phyloP scores from a whole-genome alignment of 2,329 filamentous ascomycete genomes.

The Zasmidium cellare region DNA sequence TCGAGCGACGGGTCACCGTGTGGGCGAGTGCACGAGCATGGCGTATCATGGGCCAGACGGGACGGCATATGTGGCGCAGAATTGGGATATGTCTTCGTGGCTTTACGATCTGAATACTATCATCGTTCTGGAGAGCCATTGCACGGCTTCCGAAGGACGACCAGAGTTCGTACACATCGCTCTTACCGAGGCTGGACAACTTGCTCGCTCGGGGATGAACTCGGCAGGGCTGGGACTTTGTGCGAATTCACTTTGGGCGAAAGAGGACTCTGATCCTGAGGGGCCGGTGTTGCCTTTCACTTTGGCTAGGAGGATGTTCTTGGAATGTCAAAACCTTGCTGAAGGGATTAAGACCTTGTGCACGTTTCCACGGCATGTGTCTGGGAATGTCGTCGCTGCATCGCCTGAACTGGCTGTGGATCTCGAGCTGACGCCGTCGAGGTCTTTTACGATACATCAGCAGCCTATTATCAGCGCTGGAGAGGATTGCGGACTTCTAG shows the following conservation, averaged over 20 bases:
- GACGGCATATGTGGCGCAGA: background rate
- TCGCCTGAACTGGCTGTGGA: background rate
- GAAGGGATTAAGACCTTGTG: background rate
- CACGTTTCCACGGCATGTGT: background rate
- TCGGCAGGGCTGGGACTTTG: background rate
- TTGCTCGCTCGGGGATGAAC: background rate
- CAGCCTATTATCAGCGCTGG: background rate
- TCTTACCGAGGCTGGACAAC: background rate
- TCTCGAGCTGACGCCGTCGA: background rate
- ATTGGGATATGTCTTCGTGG: background rate
- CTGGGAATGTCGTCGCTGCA: background rate
- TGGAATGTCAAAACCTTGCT: background rate
- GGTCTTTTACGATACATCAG: background rate
- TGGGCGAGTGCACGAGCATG: background rate
- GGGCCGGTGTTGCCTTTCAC: background rate
- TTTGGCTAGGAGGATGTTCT: background rate
- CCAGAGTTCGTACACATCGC: background rate
- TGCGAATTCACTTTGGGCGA: background rate
- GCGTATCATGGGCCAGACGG: background rate
- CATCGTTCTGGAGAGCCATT: background rate
- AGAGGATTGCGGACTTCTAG: background rate
- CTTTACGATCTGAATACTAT: background rate
- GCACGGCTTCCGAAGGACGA: background rate
- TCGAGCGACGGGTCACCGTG: background rate
- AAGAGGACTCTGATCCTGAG: background rate